phyloP scores from a whole-genome alignment of 192 early-diverging fungal genomes.

The Umbelopsis ramanniana region DNA sequence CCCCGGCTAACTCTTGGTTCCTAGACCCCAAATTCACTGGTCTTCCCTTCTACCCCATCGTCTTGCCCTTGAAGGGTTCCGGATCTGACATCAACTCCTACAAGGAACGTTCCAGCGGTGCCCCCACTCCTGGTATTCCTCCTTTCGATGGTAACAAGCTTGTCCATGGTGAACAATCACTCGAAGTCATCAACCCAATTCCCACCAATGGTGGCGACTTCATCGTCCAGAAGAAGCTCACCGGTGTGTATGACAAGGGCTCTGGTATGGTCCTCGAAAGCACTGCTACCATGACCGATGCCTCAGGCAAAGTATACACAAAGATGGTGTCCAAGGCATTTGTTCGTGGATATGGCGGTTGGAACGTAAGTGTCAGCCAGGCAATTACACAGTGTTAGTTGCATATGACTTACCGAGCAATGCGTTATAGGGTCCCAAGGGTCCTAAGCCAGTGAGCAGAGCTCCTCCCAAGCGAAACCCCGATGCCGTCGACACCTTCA shows the following conservation, averaged over 20 bases:
- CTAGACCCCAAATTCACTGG: constrained; percentile 54
- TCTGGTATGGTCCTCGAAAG: constrained; percentile 70
- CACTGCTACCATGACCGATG: constrained; percentile 39
- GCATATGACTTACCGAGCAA: background rate
- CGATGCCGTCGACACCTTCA: constrained; percentile 52
- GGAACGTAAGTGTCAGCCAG: constrained; percentile 3
- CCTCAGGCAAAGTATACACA: constrained; percentile 9
- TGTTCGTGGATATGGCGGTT: constrained; percentile 35
- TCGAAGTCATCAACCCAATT: constrained; percentile 61
- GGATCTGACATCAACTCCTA: constrained; percentile 36
- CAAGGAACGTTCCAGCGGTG: constrained; percentile 47
- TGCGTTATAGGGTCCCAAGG: constrained; percentile 59
- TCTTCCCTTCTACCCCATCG: constrained; percentile 75
- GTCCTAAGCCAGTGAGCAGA: constrained; percentile 56
- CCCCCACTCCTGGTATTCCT: constrained; percentile 61
- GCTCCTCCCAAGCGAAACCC: constrained; percentile 62
- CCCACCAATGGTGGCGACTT: constrained; percentile 64
- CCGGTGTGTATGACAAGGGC: constrained; percentile 76
- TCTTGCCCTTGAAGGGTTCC: constrained; percentile 60
- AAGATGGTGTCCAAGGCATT: constrained; percentile 21
- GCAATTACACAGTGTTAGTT: background rate
- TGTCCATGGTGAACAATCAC: constrained; percentile 73
- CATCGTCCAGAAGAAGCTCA: constrained; percentile 54
- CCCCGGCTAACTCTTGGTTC: background rate
- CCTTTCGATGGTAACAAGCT: constrained; percentile 67